Conservation (phyloP, 352 stramenopile genomes). For the Phytophthora capsici region DNA sequence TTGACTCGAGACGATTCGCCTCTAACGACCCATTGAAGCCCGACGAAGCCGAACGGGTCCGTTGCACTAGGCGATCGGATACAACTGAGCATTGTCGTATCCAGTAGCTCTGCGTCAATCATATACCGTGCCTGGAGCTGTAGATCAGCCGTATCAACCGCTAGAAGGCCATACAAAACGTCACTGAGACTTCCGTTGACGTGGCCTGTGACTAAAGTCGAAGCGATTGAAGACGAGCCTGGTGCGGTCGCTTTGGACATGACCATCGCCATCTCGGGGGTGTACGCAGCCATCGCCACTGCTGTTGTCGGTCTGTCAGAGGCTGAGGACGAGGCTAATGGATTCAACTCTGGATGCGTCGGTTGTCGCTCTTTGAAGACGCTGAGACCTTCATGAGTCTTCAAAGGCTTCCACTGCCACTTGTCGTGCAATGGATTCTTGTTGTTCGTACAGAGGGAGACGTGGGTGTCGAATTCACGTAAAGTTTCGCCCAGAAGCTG, state of each 20-base stretch:
- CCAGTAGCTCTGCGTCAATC: constrained; percentile 30
- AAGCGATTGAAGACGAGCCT: constrained; percentile 16
- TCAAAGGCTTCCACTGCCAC: constrained; percentile 42
- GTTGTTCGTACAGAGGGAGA: constrained; percentile 9
- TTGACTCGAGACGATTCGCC: constrained; percentile 29
- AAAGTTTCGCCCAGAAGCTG: constrained; percentile 37
- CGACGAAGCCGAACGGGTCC: constrained; percentile 41
- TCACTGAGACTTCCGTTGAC: constrained; percentile 40
- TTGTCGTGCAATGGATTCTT: constrained; percentile 38
- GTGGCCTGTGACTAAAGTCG: constrained; percentile 34
- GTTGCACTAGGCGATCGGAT: constrained; percentile 26
- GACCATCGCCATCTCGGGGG: constrained; percentile 12
- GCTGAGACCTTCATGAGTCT: constrained; percentile 32
- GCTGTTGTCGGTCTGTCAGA: constrained; percentile 11
- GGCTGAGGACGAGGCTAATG: not conserved
- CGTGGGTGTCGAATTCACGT: constrained; percentile 24
- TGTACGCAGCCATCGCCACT: constrained; percentile 39
- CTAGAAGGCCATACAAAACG: constrained; percentile 45
- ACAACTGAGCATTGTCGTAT: constrained; percentile 32
- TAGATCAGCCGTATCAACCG: constrained; percentile 35
- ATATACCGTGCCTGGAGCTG: constrained; percentile 41
- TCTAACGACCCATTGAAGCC: constrained; percentile 40
- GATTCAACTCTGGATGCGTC: constrained; percentile 23
- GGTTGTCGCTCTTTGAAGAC: constrained; percentile 45
- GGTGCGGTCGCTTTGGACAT: constrained; percentile 11